Conservation (phyloP, 2,329 filamentous ascomycete species). For the Eurotiales sp. region DNA sequence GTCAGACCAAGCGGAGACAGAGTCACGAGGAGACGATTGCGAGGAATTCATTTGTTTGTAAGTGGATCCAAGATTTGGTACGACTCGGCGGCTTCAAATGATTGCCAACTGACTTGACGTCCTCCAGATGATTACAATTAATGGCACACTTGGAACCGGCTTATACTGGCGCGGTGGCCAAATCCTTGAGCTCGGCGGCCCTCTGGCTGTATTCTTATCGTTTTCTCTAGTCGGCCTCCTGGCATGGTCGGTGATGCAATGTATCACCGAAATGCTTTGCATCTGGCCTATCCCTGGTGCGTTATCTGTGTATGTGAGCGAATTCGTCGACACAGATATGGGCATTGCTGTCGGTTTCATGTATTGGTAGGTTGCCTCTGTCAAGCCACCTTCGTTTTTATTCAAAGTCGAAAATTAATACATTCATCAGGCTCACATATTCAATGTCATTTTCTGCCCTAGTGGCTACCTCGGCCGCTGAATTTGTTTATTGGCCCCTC, state of each 20-base stretch:
- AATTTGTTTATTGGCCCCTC: slow-evolving; percentile 25
- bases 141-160: slow-evolving; percentile 32
- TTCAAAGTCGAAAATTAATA: too few species aligned
- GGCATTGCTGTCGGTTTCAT: slow-evolving; percentile 32
- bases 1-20: slow-evolving; percentile 7
- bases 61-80: background rate
- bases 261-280: slow-evolving; percentile 35
- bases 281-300: slow-evolving; percentile 38
- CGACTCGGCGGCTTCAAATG: too few species aligned
- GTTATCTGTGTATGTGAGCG: slow-evolving; percentile 31
- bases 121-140: slow-evolving; percentile 33
- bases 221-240: slow-evolving; percentile 30
- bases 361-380: slow-evolving; percentile 28
- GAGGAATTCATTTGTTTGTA: slow-evolving; percentile 26
- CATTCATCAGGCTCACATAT: slow-evolving; percentile 25
- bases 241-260: slow-evolving; percentile 36
- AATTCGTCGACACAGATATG: slow-evolving; percentile 36
- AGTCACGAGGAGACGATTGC: slow-evolving; percentile 13
- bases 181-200: slow-evolving; percentile 32
- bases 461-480: slow-evolving; percentile 24
- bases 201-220: slow-evolving; percentile 29
- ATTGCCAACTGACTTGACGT: background rate
- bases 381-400: too few species aligned
- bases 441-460: slow-evolving; percentile 27
- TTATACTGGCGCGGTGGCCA: slow-evolving; percentile 30